Conservation (phyloP, 2,329 filamentous ascomycete genomes). For the Diaporthe amygdali region DNA sequence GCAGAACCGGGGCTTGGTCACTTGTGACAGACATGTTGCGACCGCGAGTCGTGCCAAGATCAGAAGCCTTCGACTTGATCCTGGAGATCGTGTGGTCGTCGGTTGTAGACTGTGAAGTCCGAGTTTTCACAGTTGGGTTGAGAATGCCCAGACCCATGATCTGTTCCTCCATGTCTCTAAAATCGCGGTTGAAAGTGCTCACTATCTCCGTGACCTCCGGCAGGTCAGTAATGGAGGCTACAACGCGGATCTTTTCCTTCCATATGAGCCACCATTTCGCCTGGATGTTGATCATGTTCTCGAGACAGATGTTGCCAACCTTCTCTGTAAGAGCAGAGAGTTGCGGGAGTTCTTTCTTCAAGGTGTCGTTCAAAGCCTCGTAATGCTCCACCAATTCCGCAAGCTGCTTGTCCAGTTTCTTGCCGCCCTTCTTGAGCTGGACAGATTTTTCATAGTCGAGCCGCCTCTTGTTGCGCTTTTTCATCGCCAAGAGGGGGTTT, state of each 20-base stretch:
- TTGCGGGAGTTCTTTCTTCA: conserved; percentile 90
- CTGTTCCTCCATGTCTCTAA: conserved; percentile 75
- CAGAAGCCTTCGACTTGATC: conserved; percentile 54
- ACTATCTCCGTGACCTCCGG: conserved; percentile 77
- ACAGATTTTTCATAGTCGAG: conserved; percentile 86
- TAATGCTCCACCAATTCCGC: conserved; percentile 87
- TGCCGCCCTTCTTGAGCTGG: conserved; percentile 77
- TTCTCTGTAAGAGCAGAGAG: conserved; percentile 82
- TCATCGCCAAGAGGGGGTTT: conserved; percentile 86
- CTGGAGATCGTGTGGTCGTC: conserved; percentile 57
- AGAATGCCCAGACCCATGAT: conserved; percentile 76
- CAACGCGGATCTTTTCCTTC: conserved; percentile 79
- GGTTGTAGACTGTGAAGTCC: conserved; percentile 63
- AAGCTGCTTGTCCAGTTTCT: conserved; percentile 87
- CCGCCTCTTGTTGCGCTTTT: conserved; percentile 92
- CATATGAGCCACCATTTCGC: conserved; percentile 82
- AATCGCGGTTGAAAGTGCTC: conserved; percentile 79
- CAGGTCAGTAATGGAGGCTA: conserved; percentile 71
- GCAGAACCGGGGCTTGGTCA: conserved; percentile 66
- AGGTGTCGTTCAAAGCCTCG: conserved; percentile 85
- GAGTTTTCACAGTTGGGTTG: conserved; percentile 72
- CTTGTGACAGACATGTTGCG: conserved; percentile 67
- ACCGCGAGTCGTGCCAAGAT: conserved; percentile 53
- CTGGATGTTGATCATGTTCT: conserved; percentile 85
- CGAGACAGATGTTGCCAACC: conserved; percentile 81